These are phyloP conservation scores for Termitomyces bulborhizus DNA, from an alignment of 768 basidiomycete genomes.

Conservation along the genomic window DNA sequence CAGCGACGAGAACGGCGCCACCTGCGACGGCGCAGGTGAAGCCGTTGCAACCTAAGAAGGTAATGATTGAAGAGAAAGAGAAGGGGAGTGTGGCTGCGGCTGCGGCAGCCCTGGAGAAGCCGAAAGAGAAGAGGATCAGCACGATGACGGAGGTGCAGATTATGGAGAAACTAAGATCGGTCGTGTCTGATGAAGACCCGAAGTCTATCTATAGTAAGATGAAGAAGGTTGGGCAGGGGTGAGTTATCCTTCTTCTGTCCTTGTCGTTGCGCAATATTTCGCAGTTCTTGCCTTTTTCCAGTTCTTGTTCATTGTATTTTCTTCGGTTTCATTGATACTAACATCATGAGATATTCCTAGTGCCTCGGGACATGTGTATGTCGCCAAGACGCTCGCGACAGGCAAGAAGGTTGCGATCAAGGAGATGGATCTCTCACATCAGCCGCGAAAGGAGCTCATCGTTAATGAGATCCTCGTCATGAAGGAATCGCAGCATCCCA, in stretches of 20 bases:
- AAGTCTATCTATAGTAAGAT: conserved; percentile 91
- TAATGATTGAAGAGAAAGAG: conserved; percentile 50
- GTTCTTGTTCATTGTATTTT: not conserved
- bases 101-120: conserved; percentile 69
- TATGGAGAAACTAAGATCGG: conserved; percentile 92
- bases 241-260: conserved; percentile 25
- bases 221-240: conserved; percentile 99
- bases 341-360: conserved; percentile 32
- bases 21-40: conserved; percentile 59
- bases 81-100: conserved; percentile 54
- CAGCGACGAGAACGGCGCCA: conserved; percentile 37
- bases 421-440: conserved; percentile 95
- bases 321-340: conserved; percentile 6
- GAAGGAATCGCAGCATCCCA: conserved; percentile 97
- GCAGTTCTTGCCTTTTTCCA: not conserved
- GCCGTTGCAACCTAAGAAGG: conserved; percentile 78
- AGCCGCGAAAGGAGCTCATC: conserved; percentile 95
- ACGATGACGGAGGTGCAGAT: conserved; percentile 98
- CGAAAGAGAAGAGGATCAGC: conserved; percentile 86
- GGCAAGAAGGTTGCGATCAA: conserved; percentile 95
- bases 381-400: conserved; percentile 82
- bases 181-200: conserved; percentile 85
- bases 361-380: conserved; percentile 96
- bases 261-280: not conserved
- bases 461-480: conserved; percentile 98